Base-by-base conservation (phyloP, 208 protist species). In the Acanthamoeba polyphaga region DNA sequence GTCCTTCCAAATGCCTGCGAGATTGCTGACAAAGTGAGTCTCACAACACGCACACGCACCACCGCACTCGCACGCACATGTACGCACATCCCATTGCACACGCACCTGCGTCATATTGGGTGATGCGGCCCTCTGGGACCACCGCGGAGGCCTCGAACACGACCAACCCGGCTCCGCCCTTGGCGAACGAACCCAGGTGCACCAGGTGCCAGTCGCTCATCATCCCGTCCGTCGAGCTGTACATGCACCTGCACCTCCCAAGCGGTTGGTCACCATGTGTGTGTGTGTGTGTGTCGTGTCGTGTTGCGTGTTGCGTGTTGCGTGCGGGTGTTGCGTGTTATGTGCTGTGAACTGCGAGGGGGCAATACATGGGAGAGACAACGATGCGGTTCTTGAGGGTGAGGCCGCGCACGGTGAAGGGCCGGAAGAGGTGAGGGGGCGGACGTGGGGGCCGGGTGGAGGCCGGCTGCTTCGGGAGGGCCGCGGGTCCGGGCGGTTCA, bases 321-420 rank as follows among this genome's bases (percentile, higher is more conserved):
- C 3, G 38, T 43, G 38, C 3, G 38, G 1, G 62, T 68, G 27
- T 9, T 27, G 62, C 2, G 62, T 68, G 62, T 68, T 0, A 85
- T 43, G 12, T 29, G 29, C 7, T 38, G 29, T 29, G 7, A 85
- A 51, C 19, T 27, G 9, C 7, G 29, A 15, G 76, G 12, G 24
- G 46, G 29, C 10, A 85, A 85, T 80, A 91, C 95, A 96, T 96
- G 64, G 96, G 96, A 1, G 95, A 94, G 19, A 95, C 74, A 12
- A 94, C 95, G n/a, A 97, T 96, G 60, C 96, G 64, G 80, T 97
- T 97, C 43, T 97, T 97, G 22, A 97, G 51, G 91, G 64, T 95
- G 1, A 96, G 10, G 51, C 78, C 74, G 49, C 78, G 64, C 34
- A 97, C 51, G 27, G 24, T 94, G 3, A 96, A 38, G 3, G 95